Percentiles rank a stretch among this genome's conserved stretches.
These are phyloP conservation scores for Neurospora sp. DNA, from an alignment of 495 filamentous ascomycete genomes.

Conservation along the genomic window DNA sequence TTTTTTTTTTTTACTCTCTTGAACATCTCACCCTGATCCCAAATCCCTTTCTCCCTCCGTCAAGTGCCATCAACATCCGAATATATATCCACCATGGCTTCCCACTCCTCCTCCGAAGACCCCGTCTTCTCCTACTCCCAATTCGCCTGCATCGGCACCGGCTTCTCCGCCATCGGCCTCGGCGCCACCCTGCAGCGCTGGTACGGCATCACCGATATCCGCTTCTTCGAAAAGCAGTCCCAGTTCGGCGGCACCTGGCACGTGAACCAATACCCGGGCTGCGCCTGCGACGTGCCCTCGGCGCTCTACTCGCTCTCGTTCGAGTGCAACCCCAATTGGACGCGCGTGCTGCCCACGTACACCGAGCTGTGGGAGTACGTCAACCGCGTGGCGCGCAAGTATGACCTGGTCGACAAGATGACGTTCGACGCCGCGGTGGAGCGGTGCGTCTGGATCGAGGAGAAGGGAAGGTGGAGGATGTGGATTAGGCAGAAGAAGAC, in stretches of 20 bases:
- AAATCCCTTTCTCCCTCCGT: background rate
- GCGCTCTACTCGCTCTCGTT: constrained; percentile 56
- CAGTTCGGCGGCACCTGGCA: constrained; percentile 61
- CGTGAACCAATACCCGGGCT: constrained; percentile 54
- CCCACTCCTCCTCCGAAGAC: background rate
- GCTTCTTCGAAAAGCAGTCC: constrained; percentile 52
- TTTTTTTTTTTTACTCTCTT: background rate
- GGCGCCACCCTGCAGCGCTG: constrained; percentile 50
- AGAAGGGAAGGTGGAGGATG: constrained; percentile 28
- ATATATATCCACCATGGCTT: background rate
- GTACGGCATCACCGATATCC: constrained; percentile 48
- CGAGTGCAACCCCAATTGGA: constrained; percentile 48
- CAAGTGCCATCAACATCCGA: background rate
- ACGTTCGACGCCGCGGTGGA: constrained; percentile 49
- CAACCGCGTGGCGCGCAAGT: constrained; percentile 46
- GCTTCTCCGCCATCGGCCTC: constrained; percentile 58
- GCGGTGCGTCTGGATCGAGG: constrained; percentile 48
- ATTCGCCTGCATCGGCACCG: constrained; percentile 48
- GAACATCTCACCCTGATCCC: background rate
- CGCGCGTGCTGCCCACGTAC: constrained; percentile 41
- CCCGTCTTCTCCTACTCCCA: constrained; percentile 12
- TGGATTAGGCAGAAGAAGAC: constrained; percentile 1
- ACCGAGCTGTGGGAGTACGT: constrained; percentile 51
- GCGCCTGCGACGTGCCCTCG: constrained; percentile 35
- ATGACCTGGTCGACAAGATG: constrained; percentile 48